Percentiles rank a stretch among this genome's conserved stretches.
phyloP scores from a whole-genome alignment of 345 rosid genomes.

The Ceriops tagal region DNA sequence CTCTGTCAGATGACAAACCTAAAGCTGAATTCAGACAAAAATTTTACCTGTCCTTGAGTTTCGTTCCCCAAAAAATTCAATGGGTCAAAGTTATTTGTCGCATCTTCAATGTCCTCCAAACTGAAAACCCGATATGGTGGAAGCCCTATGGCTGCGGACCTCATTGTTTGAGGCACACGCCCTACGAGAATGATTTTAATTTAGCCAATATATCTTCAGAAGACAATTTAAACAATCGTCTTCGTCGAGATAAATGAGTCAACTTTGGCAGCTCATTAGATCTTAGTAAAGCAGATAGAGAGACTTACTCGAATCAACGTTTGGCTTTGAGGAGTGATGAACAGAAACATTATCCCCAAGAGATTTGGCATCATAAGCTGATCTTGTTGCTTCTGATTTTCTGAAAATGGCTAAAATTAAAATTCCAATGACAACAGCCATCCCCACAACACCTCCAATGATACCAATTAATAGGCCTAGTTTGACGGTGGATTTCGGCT shows the following conservation, averaged over 20 bases:
- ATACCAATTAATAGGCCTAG: constrained; percentile 53
- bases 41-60: constrained; percentile 50
- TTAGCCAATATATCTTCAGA: background rate
- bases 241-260: background rate
- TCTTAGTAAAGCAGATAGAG: background rate
- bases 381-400: constrained; percentile 34
- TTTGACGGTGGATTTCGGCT: constrained; percentile 35
- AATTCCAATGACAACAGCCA: constrained; percentile 37
- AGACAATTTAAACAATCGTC: background rate
- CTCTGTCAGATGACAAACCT: background rate
- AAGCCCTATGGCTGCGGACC: constrained; percentile 78
- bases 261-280: background rate
- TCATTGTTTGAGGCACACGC: constrained; percentile 81
- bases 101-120: constrained; percentile 82
- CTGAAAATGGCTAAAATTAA: constrained; percentile 40
- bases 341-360: constrained; percentile 48
- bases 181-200: constrained; percentile 38
- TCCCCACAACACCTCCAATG: constrained; percentile 50
- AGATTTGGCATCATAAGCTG: constrained; percentile 32
- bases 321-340: constrained; percentile 48
- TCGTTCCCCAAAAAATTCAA: constrained; percentile 54
- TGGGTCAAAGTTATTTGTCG: constrained; percentile 71
- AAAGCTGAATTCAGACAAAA: background rate
- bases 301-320: constrained; percentile 58
- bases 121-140: constrained; percentile 62